Evolutionary conservation across 768 basidiomycete species (phyloP).

Genomic region (Auricularia sp.): DNA sequence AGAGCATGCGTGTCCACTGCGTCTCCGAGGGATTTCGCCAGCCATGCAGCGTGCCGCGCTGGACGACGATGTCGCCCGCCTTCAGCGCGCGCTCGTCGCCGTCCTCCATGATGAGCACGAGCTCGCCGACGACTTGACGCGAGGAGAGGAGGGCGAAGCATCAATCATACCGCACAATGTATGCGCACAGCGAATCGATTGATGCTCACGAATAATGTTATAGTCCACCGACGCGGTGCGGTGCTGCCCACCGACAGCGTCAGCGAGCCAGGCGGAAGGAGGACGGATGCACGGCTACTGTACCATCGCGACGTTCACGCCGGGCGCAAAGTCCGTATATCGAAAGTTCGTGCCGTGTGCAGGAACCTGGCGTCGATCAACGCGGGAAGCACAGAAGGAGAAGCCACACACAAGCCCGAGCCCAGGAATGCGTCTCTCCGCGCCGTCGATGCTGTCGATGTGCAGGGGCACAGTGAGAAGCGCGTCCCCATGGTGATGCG

Average conservation of each 20-base stretch:
- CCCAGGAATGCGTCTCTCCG: slow-evolving; percentile 30
- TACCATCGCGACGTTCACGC: slow-evolving; percentile 39
- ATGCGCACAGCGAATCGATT: too few relatives aligned
- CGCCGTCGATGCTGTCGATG: slow-evolving; percentile 39
- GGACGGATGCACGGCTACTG: slow-evolving; percentile 5
- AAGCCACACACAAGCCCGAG: slow-evolving; percentile 29
- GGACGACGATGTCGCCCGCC: slow-evolving; percentile 46
- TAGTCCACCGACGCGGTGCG: slow-evolving; percentile 50
- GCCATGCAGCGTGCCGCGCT: slow-evolving; percentile 49
- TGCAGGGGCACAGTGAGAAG: background rate
- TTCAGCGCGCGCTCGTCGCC: slow-evolving; percentile 41
- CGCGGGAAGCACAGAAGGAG: background rate
- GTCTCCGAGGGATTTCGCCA: slow-evolving; percentile 47
- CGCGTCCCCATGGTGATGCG: too few relatives aligned
- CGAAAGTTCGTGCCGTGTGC: slow-evolving; percentile 36
- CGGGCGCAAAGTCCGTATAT: slow-evolving; percentile 47
- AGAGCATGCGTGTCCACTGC: slow-evolving; percentile 41
- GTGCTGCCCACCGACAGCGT: slow-evolving; percentile 15
- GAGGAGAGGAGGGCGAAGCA: too few relatives aligned
- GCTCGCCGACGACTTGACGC: slow-evolving; percentile 39
- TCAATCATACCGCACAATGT: too few relatives aligned
- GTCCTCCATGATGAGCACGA: slow-evolving; percentile 47
- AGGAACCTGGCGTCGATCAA: background rate
- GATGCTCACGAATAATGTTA: slow-evolving; percentile 41
- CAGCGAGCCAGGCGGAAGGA: too few relatives aligned